Percentiles rank a stretch among this genome's conserved stretches.
Conservation (phyloP, 2,329 filamentous ascomycete genomes). For the Xylaria sp. region DNA sequence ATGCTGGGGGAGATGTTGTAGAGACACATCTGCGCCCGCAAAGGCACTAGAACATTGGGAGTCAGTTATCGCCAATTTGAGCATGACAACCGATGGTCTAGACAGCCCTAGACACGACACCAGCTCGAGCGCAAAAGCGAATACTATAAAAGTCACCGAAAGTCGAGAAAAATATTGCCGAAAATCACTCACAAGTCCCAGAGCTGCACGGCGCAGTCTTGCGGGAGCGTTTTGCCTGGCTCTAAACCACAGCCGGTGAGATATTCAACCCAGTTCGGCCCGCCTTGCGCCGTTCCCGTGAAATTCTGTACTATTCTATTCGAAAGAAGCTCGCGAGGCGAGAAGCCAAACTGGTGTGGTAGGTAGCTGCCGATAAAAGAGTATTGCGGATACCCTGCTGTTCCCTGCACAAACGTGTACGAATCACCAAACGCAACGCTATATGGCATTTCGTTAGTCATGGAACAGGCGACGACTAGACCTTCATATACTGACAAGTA, state of each 20-base stretch:
- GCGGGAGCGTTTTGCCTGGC: conserved; percentile 49
- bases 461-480: not conserved
- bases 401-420: conserved; percentile 60
- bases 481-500: conserved; percentile 31
- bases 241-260: conserved; percentile 57
- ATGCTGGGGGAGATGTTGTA: conserved; percentile 53
- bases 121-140: too few relatives aligned
- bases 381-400: conserved; percentile 54
- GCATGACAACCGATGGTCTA: too few relatives aligned
- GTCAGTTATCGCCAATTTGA: too few relatives aligned
- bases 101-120: too few relatives aligned
- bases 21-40: conserved; percentile 56
- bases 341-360: conserved; percentile 49
- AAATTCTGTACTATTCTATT: conserved; percentile 59
- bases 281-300: conserved; percentile 56
- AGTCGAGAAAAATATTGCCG: too few relatives aligned
- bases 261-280: conserved; percentile 60
- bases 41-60: too few relatives aligned
- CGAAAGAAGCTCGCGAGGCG: conserved; percentile 49
- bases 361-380: conserved; percentile 60
- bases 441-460: not conserved
- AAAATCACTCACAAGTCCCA: too few relatives aligned
- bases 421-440: conserved; percentile 57
- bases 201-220: conserved; percentile 52
- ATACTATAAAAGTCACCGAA: too few relatives aligned